Evolutionary conservation across 345 rosid species (phyloP).

Genomic region (Eucalyptus sp.): DNA sequence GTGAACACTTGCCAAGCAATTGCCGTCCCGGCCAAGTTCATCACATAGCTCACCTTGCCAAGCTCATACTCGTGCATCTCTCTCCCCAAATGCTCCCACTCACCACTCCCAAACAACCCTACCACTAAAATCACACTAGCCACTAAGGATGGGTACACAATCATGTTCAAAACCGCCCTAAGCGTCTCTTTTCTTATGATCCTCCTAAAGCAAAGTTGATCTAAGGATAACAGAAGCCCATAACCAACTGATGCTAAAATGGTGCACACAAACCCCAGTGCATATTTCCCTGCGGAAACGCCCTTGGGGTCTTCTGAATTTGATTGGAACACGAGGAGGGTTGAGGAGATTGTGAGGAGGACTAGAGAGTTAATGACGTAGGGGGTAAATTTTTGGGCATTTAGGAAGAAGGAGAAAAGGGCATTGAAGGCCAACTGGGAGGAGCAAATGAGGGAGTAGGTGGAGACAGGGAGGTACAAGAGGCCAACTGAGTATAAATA

Average conservation of each 20-base stretch:
- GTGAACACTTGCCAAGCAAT: constrained; percentile 21
- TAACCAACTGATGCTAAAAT: constrained; percentile 16
- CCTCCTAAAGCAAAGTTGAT: constrained; percentile 10
- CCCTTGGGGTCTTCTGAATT: neutral
- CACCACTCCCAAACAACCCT: constrained; percentile 32
- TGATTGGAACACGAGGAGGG: constrained; percentile 14
- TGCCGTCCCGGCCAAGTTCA: constrained; percentile 17
- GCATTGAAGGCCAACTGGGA: constrained; percentile 35
- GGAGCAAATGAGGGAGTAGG: constrained; percentile 22
- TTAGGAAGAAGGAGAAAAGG: constrained; percentile 28
- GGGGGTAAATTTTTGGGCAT: constrained; percentile 30
- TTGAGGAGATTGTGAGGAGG: constrained; percentile 29
- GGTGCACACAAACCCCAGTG: constrained; percentile 25
- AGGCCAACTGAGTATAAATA: constrained; percentile 23
- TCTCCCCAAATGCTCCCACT: constrained; percentile 7
- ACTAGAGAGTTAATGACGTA: constrained; percentile 17
- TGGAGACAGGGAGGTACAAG: constrained; percentile 30
- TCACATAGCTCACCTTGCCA: constrained; percentile 20
- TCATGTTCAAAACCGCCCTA: constrained; percentile 15
- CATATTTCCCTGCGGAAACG: neutral
- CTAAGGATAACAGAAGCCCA: constrained; percentile 6
- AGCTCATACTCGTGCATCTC: constrained; percentile 17
- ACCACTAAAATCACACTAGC: constrained; percentile 1
- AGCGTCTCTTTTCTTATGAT: constrained; percentile 7
- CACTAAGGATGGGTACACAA: constrained; percentile 5